Evolutionary conservation across 345 rosid genomes (phyloP).

Genomic region (Alliaria petiolata): DNA sequence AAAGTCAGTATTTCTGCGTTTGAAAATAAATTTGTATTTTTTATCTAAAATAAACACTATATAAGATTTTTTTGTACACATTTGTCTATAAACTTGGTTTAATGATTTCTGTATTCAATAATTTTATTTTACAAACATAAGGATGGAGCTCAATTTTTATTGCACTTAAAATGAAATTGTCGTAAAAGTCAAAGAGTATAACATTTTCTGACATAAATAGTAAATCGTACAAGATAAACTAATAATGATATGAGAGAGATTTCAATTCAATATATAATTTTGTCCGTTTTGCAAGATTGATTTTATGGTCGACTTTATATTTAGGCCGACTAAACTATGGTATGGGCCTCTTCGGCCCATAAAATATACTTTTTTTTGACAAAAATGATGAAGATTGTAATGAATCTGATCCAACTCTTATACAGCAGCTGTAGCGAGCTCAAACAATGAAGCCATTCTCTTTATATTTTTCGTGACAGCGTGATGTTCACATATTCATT

Average conservation of each 20-base stretch:
- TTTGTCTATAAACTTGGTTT: not conserved
- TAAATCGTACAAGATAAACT: constrained; percentile 18
- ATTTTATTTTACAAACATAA: not conserved
- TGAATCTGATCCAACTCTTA: not conserved
- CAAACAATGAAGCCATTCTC: constrained; percentile 3
- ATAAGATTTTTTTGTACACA: not conserved
- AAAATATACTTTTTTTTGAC: not conserved
- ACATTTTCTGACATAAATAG: constrained; percentile 24
- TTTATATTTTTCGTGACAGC: not conserved
- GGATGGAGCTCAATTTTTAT: not conserved
- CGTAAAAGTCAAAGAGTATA: constrained; percentile 21
- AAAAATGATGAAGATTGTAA: not conserved
- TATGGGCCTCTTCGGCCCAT: constrained; percentile 7
- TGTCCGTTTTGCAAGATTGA: constrained; percentile 27
- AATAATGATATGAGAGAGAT: constrained; percentile 2
- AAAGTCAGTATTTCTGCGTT: not conserved
- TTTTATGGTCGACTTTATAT: not conserved
- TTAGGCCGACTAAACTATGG: not conserved
- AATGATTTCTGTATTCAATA: not conserved
- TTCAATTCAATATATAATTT: not conserved
- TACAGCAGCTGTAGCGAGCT: no score
- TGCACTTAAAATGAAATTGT: not conserved
- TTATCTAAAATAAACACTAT: not conserved
- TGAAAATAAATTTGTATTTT: not conserved
- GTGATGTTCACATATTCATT: constrained; percentile 3